Evolutionary conservation across 257 asterid genomes (phyloP), one percentile per base, ranked within the genome.

Genomic region (Solanum habrochaites): DNA sequence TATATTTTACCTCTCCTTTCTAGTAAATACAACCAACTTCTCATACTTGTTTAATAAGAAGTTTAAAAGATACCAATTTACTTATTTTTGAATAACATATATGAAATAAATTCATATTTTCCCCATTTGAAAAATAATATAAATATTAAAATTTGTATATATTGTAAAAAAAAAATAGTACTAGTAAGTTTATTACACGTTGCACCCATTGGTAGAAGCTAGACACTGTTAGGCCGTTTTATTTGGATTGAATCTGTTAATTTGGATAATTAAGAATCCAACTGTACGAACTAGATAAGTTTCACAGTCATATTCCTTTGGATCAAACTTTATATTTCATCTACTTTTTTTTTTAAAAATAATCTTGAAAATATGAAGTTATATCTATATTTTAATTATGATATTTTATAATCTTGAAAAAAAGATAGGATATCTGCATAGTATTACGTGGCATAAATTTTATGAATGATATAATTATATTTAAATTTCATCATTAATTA

Each of bases 371-470:
- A 37, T 37, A 37, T 37, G 39, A 37, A 37, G 0, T 37, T 37
- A 37, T 21, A 58, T 21, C 27, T 21, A 58, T 21, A 58, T 21
- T 2, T 58, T 2, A 58, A 27, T 3, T 31, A 31, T 14, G 1
- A 31, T 7, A 16, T 70, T 70, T 56, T 16, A 4, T 70, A 8
- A 31, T 31, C 7, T 14, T 31, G 8, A 31, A 70, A 70, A 31
- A 16, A 35, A 8, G 0, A 31, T 2, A 31, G 4, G 0, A 16
- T 32, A 32, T 8, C 1, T 18, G 8, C 40, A 8, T 1, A 32
- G 16, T 16, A 31, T 16, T 69, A 7, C 2, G 7, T 27, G 11
- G 29, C 39, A 29, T 2, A 14, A 2, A 3, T 3, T 29, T 27
- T 29, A 13, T 69, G 23, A 69, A 69, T 69, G 2, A 29, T 69